Conservation (phyloP, 495 filamentous ascomycete species). For the Daldinia loculata region DNA sequence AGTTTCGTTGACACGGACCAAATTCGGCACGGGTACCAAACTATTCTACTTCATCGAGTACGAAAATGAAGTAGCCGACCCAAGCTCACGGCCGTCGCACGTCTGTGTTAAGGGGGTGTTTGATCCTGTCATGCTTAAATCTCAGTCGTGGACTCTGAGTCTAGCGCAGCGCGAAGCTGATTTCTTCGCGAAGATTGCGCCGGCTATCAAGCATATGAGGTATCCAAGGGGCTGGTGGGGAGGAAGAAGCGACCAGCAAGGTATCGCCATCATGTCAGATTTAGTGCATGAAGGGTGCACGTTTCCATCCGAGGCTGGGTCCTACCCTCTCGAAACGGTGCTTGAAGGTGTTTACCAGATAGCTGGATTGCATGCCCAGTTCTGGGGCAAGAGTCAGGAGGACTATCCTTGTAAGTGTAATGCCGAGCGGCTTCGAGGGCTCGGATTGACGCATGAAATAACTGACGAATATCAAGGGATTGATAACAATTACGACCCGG, state of each 20-base stretch:
- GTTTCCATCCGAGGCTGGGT: constrained; percentile 43
- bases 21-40: constrained; percentile 48
- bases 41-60: constrained; percentile 45
- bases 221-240: constrained; percentile 51
- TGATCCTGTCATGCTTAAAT: constrained; percentile 43
- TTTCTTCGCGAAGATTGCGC: constrained; percentile 48
- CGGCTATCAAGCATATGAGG: constrained; percentile 41
- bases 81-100: constrained; percentile 30
- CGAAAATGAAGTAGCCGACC: constrained; percentile 34
- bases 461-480: constrained; percentile 28
- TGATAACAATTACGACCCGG: constrained; percentile 33
- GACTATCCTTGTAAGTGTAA: constrained; percentile 44
- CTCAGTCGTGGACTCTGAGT: constrained; percentile 47
- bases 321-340: constrained; percentile 45
- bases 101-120: constrained; percentile 51
- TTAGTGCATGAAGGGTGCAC: constrained; percentile 40
- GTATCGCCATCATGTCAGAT: constrained; percentile 51
- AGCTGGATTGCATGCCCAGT: constrained; percentile 48
- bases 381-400: constrained; percentile 44
- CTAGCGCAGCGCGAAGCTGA: constrained; percentile 49
- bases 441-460: background rate
- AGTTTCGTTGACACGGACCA: constrained; percentile 31
- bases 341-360: constrained; percentile 47
- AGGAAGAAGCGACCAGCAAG: constrained; percentile 41
- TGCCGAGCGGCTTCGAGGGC: background rate